phyloP scores from a whole-genome alignment of 2,329 filamentous ascomycete genomes.

The Diplodia mutila region DNA sequence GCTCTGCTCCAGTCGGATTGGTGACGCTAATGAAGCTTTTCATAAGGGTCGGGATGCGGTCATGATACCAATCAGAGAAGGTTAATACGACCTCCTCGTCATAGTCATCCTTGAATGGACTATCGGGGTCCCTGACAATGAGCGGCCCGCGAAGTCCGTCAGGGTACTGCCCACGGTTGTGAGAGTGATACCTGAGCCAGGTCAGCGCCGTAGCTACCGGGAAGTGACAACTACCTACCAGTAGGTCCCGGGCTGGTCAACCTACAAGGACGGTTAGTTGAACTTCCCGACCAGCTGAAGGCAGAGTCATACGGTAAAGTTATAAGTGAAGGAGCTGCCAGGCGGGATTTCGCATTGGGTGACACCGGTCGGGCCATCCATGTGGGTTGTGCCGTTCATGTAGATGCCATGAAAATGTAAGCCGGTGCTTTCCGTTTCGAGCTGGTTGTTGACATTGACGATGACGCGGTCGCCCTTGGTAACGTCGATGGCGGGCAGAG shows the following conservation, averaged over 20 bases:
- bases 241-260: constrained; percentile 59
- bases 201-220: background rate
- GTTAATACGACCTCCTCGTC: constrained; percentile 67
- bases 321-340: constrained; percentile 66
- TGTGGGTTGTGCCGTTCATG: constrained; percentile 73
- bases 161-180: constrained; percentile 64
- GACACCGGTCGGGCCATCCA: constrained; percentile 72
- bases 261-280: constrained; percentile 32
- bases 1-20: constrained; percentile 65
- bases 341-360: constrained; percentile 63
- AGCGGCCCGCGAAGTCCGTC: constrained; percentile 71
- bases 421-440: constrained; percentile 65
- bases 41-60: constrained; percentile 54
- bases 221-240: constrained; percentile 41
- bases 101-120: constrained; percentile 57
- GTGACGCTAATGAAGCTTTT: constrained; percentile 50
- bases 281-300: background rate
- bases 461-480: constrained; percentile 74
- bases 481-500: constrained; percentile 71
- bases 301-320: constrained; percentile 60
- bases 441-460: constrained; percentile 69
- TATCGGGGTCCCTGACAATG: constrained; percentile 64
- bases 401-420: constrained; percentile 80
- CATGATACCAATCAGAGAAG: constrained; percentile 75
- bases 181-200: constrained; percentile 62